Conservation (phyloP, 768 basidiomycete genomes). For the Kwoniella mangroviensis region DNA sequence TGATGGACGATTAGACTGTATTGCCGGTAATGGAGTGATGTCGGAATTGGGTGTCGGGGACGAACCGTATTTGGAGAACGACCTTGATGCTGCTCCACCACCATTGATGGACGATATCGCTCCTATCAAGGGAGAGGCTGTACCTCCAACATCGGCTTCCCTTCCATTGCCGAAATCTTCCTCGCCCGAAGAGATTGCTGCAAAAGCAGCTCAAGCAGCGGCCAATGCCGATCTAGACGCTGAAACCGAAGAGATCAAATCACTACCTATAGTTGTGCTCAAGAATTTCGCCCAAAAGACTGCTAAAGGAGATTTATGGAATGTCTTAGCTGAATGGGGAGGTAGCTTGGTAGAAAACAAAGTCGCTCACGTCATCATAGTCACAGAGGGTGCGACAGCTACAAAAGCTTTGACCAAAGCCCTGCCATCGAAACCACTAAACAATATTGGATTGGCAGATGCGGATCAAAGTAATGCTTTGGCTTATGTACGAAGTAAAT, state of each 20-base stretch:
- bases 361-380: conserved; percentile 88
- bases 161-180: conserved; percentile 14
- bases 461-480: conserved; percentile 81
- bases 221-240: conserved; percentile 40
- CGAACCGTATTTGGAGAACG: conserved; percentile 63
- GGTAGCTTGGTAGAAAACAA: conserved; percentile 79
- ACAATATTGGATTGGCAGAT: conserved; percentile 77
- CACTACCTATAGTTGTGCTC: conserved; percentile 84
- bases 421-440: conserved; percentile 80
- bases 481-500: conserved; percentile 77
- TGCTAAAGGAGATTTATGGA: conserved; percentile 72
- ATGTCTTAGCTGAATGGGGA: conserved; percentile 80
- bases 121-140: conserved; percentile 41
- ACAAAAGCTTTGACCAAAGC: conserved; percentile 83
- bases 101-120: conserved; percentile 46
- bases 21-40: conserved; percentile 86
- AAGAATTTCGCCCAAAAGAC: conserved; percentile 72
- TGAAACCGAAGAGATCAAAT: conserved; percentile 61
- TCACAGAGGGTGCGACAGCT: conserved; percentile 88
- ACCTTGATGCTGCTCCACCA: conserved; percentile 44
- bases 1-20: conserved; percentile 80
- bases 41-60: conserved; percentile 82
- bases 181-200: conserved; percentile 1
- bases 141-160: conserved; percentile 42
- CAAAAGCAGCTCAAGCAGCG: conserved; percentile 14